Evolutionary conservation across 2,329 filamentous ascomycete species (phyloP), one percentile per base, ranked within the genome.

Genomic region (Paraphaeosphaeria minitans): DNA sequence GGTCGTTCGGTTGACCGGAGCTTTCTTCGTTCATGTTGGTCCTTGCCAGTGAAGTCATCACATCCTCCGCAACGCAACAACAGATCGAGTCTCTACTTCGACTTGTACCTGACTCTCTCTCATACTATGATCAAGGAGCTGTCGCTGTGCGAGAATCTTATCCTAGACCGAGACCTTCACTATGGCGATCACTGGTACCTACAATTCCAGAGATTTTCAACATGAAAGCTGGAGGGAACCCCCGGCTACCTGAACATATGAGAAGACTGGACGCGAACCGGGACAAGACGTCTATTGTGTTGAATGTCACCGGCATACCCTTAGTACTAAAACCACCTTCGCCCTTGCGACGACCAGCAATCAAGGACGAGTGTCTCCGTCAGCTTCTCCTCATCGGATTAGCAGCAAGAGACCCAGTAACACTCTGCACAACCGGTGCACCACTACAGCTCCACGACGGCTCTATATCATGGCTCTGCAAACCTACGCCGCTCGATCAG

Each of bases 221-320:
- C 14, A 71, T 78, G 73, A 76, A 77, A 52, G 75, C 79, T 29
- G 73, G 77, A n/a, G 79, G 79, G 5, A 77, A 80, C 52, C 77
- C 77, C 45, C 66, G 72, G 22, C 64, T 80, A 35, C 77, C 78
- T 24, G 73, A 74, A 39, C 73, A 76, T 55, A 67, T 78, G 42
- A 66, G 77, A 31, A 67, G 73, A 33, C 71, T 79, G 3, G 77
- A 79, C 57, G 78, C 79, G 5, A 75, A 78, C 49, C 77, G 78
- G 53, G 78, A 80, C 66, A 79, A 79, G 60, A 74, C 76, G 1
- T 74, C 74, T 19, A 80, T 81, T 57, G 75, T 76, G 19, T 65
- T 81, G 10, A 79, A 77, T 51, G 73, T 74, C 10, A 75, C 76
- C 56, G 74, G 76, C 14, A 69, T 77, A 27, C 78, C 78, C 8